A percentile compares a stretch with the other conserved stretches of the same genome.
phyloP scores from a whole-genome alignment of 441 rosid species.

The Mallotus repandus region DNA sequence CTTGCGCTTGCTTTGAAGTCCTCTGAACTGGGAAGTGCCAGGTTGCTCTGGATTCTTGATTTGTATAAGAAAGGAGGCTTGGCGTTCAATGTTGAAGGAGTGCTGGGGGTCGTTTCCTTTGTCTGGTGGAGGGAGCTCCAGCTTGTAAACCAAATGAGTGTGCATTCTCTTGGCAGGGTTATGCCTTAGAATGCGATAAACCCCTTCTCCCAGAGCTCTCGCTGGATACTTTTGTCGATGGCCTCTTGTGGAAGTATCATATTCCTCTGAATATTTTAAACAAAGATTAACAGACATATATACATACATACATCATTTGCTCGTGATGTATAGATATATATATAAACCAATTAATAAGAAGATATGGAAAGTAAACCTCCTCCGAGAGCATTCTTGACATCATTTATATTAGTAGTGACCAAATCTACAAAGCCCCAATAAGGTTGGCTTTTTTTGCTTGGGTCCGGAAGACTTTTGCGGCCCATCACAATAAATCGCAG shows the following conservation, averaged over 20 bases:
- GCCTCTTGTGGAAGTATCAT: constrained; percentile 62
- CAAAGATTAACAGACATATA: no score
- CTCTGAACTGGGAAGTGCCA: constrained; percentile 36
- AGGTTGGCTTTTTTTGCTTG: constrained; percentile 49
- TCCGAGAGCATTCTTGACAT: constrained; percentile 51
- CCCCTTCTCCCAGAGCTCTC: constrained; percentile 63
- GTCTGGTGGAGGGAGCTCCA: constrained; percentile 47
- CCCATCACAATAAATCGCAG: constrained; percentile 66
- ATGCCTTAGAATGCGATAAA: constrained; percentile 63
- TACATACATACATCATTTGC: no score
- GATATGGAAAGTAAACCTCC: constrained; percentile 38
- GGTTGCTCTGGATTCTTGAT: constrained; percentile 62
- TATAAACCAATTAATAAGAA: no score
- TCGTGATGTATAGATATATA: no score
- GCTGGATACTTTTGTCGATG: constrained; percentile 45
- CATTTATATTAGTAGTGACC: constrained; percentile 57
- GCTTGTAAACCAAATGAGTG: constrained; percentile 70
- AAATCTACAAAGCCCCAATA: constrained; percentile 78
- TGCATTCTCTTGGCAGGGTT: constrained; percentile 41
- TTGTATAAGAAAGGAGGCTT: constrained; percentile 68
- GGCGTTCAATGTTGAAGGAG: constrained; percentile 52
- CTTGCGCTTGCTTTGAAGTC: constrained; percentile 56
- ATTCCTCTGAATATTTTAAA: constrained; percentile 41
- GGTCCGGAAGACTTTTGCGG: constrained; percentile 64
- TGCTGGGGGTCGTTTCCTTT: constrained; percentile 54